phyloP scores from a whole-genome alignment of 306 rosid genomes.

The Corylus avellana region DNA sequence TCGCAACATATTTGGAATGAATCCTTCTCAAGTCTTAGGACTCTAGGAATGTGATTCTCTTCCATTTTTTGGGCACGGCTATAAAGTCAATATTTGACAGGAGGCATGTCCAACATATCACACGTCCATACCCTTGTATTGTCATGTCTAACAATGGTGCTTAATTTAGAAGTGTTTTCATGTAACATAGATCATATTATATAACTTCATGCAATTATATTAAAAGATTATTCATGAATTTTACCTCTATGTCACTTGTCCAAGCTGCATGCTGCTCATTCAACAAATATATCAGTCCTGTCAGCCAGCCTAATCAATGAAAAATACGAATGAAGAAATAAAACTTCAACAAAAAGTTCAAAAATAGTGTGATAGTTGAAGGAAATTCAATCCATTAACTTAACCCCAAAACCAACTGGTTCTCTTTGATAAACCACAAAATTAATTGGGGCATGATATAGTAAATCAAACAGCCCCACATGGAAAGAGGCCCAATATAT shows the following conservation, averaged over 20 bases:
- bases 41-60: not conserved
- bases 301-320: conserved; percentile 91
- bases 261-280: conserved; percentile 82
- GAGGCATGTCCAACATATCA: conserved; percentile 13
- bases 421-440: not conserved
- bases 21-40: conserved; percentile 10
- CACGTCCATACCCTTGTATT: conserved; percentile 1
- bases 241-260: conserved; percentile 65
- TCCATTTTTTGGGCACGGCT: not conserved
- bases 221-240: conserved; percentile 30
- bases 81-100: conserved; percentile 10
- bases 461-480: not conserved
- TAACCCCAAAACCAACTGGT: conserved; percentile 13
- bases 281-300: conserved; percentile 86
- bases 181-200: conserved; percentile 9
- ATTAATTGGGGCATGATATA: not conserved
- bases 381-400: not conserved
- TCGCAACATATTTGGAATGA: not conserved
- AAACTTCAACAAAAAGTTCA: conserved; percentile 47
- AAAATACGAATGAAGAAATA: conserved; percentile 59
- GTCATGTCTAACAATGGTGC: conserved; percentile 4
- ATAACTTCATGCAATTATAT: conserved; percentile 18
- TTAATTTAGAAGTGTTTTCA: not conserved
- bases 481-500: not conserved
- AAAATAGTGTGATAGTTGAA: conserved; percentile 29